These are phyloP conservation scores for Leccinum disarticulatum DNA, from an alignment of 768 basidiomycete genomes.

Conservation along the genomic window DNA sequence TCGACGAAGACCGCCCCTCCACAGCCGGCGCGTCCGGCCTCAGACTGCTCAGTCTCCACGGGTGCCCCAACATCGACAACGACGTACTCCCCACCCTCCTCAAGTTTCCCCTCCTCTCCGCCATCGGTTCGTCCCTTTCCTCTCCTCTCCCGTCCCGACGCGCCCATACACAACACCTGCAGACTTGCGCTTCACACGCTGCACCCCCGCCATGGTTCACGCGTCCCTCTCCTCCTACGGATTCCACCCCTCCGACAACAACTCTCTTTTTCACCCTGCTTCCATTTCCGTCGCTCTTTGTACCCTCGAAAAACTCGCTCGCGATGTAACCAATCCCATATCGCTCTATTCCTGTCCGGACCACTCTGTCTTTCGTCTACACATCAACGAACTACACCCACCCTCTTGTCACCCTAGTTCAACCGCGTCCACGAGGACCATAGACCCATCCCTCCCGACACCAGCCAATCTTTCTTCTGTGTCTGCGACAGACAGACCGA, in stretches of 20 bases:
- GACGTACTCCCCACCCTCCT: conserved; percentile 41
- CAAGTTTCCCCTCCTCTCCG: conserved; percentile 58
- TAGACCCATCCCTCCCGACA: conserved; percentile 17
- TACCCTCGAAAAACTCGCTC: conserved; percentile 25
- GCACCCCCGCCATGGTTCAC: conserved; percentile 28
- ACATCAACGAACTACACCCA: conserved; percentile 18
- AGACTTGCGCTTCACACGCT: conserved; percentile 55
- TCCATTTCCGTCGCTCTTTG: conserved; percentile 38
- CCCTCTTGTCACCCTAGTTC: neutral
- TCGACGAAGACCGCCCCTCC: conserved; percentile 4
- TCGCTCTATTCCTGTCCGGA: conserved; percentile 30
- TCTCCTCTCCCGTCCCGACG: neutral
- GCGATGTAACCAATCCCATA: conserved; percentile 11
- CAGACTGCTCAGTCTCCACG: conserved; percentile 54
- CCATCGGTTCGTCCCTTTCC: conserved; percentile 48
- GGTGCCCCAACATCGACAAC: conserved; percentile 52
- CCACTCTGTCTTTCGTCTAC: conserved; percentile 29
- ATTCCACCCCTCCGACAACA: conserved; percentile 30
- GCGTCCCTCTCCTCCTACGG: conserved; percentile 19
- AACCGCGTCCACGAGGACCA: neutral
- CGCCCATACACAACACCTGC: conserved; percentile 3
- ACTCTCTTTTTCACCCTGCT: conserved; percentile 43
- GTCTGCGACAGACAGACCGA: neutral
- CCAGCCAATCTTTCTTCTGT: neutral
- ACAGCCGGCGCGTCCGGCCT: conserved; percentile 54